phyloP scores from a whole-genome alignment of 1,284 basidiomycete genomes.

The Agaricales sp. region DNA sequence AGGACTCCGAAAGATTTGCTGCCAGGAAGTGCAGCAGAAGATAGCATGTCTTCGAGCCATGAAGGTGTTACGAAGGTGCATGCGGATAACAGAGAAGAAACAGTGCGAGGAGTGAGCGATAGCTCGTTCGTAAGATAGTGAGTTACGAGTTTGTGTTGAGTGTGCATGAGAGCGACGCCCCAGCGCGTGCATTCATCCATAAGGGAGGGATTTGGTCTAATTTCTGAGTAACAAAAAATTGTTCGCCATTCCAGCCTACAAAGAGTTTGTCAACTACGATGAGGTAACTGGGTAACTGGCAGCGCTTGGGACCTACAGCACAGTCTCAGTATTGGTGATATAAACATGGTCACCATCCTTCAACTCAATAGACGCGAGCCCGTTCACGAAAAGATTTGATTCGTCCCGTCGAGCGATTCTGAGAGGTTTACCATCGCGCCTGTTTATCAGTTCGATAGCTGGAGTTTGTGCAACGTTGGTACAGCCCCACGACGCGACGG shows the following conservation, averaged over 20 bases:
- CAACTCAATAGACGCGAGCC: background rate
- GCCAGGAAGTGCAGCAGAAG: slow-evolving; percentile 26
- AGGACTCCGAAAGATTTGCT: slow-evolving; percentile 43
- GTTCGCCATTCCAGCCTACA: background rate
- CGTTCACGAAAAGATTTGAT: background rate
- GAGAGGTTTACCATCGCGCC: slow-evolving; percentile 16
- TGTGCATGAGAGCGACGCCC: no score
- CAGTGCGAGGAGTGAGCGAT: background rate
- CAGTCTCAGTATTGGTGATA: background rate
- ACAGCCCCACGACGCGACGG: slow-evolving; percentile 35
- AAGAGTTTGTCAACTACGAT: background rate
- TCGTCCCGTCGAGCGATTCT: background rate
- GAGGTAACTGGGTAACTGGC: background rate
- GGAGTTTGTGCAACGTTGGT: slow-evolving; percentile 41
- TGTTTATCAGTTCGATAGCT: background rate
- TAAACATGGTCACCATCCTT: background rate
- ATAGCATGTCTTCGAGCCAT: slow-evolving; percentile 19
- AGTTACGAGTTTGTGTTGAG: background rate
- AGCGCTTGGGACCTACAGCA: background rate
- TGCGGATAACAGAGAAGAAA: slow-evolving; percentile 16
- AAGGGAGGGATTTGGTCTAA: background rate
- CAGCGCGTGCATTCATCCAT: no score
- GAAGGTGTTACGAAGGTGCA: slow-evolving; percentile 36
- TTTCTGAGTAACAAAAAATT: background rate
- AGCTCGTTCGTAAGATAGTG: background rate